Conservation (phyloP, 768 basidiomycete species). For the Gloeostereum incarnatum region DNA sequence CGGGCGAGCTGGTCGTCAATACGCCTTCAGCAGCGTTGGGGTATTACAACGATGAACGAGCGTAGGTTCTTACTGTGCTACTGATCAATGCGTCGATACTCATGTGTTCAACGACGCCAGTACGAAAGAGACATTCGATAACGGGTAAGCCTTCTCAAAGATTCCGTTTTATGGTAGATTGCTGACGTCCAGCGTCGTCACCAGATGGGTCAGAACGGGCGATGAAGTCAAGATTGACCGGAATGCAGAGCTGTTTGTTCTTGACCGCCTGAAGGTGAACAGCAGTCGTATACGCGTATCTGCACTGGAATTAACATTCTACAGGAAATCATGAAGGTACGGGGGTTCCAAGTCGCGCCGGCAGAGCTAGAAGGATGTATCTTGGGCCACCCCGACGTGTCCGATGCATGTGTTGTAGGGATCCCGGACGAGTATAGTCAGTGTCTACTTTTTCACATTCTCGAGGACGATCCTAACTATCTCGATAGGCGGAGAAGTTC, state of each 20-base stretch:
- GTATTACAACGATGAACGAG: slow-evolving; percentile 50
- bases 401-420: slow-evolving; percentile 56
- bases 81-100: slow-evolving; percentile 8
- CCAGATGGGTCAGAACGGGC: slow-evolving; percentile 61
- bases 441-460: slow-evolving; percentile 7
- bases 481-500: slow-evolving; percentile 48
- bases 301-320: not conserved
- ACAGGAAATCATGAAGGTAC: slow-evolving; percentile 38
- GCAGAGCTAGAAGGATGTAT: slow-evolving; percentile 64
- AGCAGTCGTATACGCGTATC: not conserved
- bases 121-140: slow-evolving; percentile 57
- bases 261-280: slow-evolving; percentile 56
- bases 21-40: slow-evolving; percentile 45
- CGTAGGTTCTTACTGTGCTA: slow-evolving; percentile 33
- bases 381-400: slow-evolving; percentile 50
- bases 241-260: slow-evolving; percentile 47
- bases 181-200: not conserved
- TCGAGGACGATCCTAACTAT: not conserved
- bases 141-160: slow-evolving; percentile 51
- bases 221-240: slow-evolving; percentile 50
- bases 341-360: slow-evolving; percentile 67
- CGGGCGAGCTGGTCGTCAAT: slow-evolving; percentile 50
- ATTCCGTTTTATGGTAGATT: slow-evolving; percentile 4
- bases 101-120: slow-evolving; percentile 20
- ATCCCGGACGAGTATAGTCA: slow-evolving; percentile 56